phyloP scores from a whole-genome alignment of 163 green algal genomes.

The Chlamydomonas reinhardtii region DNA sequence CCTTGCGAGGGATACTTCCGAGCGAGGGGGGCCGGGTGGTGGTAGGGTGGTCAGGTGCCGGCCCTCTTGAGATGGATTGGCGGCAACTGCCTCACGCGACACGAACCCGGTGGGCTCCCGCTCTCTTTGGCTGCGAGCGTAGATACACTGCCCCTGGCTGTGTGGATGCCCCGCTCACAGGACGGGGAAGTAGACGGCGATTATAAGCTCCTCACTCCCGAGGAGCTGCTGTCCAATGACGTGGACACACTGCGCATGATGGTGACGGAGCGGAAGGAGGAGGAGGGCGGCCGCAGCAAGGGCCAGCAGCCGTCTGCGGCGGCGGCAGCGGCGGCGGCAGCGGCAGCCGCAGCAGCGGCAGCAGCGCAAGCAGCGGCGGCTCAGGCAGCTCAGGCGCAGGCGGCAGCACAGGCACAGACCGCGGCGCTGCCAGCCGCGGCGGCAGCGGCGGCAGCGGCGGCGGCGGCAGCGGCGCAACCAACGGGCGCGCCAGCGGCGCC shows the following conservation, averaged over 20 bases:
- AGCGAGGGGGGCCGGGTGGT: no score
- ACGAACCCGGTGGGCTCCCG: no score
- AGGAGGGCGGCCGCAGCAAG: slow-evolving; percentile 50
- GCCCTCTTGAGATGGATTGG: no score
- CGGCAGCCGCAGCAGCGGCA: slow-evolving; percentile 2
- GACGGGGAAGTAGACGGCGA: slow-evolving; percentile 85
- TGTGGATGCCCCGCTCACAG: slow-evolving; percentile 49
- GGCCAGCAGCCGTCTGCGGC: not conserved
- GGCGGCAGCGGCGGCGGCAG: not conserved
- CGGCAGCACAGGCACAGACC: not conserved
- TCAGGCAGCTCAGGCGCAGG: not conserved
- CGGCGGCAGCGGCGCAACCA: not conserved
- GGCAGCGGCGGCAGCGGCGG: slow-evolving; percentile 14
- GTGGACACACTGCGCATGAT: slow-evolving; percentile 85
- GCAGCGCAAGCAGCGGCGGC: slow-evolving; percentile 32
- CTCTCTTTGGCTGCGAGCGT: no score
- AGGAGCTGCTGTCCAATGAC: slow-evolving; percentile 93
- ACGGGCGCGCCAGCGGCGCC: not conserved
- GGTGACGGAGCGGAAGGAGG: slow-evolving; percentile 72
- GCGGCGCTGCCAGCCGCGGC: slow-evolving; percentile 8
- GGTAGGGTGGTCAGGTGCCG: no score
- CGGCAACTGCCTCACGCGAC: no score
- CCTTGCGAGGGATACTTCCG: no score
- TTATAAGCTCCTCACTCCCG: slow-evolving; percentile 85
- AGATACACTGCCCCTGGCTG: no score